These are phyloP conservation scores for Fusarium sp. DNA, from an alignment of 2,329 filamentous ascomycete genomes.

Conservation along the genomic window DNA sequence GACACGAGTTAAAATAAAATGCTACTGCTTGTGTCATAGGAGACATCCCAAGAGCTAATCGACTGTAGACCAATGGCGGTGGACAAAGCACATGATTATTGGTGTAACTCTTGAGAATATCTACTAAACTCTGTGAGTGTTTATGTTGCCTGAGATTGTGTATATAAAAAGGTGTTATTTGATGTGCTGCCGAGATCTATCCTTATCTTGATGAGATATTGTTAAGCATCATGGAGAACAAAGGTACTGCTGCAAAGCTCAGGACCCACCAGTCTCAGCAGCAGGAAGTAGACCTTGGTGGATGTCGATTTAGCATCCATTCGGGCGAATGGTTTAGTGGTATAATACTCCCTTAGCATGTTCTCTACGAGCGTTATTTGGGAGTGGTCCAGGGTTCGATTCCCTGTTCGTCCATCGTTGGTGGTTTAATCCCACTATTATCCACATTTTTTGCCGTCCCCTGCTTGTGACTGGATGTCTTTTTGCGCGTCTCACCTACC, in stretches of 20 bases:
- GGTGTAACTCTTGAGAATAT: fast-evolving
- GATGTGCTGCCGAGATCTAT: no score
- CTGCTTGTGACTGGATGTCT: fast-evolving
- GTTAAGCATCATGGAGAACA: neutral
- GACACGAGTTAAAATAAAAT: no score
- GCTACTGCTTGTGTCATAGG: neutral
- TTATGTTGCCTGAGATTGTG: fast-evolving
- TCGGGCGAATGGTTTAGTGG: slow-evolving; percentile 37
- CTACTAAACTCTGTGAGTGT: fast-evolving
- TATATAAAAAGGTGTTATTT: no score
- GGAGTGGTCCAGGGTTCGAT: slow-evolving; percentile 38
- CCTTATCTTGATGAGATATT: neutral
- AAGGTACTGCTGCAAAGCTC: no score
- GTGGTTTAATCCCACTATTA: slow-evolving; percentile 26
- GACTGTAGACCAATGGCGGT: no score
- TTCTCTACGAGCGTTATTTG: neutral
- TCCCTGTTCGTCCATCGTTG: slow-evolving; percentile 30
- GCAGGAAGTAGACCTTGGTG: fast-evolving
- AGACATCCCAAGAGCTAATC: neutral
- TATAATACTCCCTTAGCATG: slow-evolving; percentile 38
- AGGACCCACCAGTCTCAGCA: fast-evolving
- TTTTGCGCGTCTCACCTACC: neutral
- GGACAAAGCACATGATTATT: neutral
- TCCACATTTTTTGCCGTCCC: slow-evolving; percentile 12
- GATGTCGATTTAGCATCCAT: neutral